These are phyloP conservation scores for Mycena venus DNA, from an alignment of 768 basidiomycete genomes.

Conservation along the genomic window DNA sequence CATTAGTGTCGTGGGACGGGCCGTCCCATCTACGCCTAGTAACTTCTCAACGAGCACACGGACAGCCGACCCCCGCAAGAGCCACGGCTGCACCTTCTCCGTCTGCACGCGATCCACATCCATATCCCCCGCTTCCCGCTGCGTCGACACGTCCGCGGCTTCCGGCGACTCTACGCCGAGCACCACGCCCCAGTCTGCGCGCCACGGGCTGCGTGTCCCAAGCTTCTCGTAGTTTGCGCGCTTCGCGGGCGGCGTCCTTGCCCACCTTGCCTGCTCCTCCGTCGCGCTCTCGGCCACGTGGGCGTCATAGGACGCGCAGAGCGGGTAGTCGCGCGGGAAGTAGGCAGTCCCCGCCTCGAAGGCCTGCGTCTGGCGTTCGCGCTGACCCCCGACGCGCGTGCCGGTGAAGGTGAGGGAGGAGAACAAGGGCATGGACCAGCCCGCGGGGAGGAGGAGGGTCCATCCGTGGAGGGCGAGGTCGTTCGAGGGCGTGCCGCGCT, in stretches of 20 bases:
- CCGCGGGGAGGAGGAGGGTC: constrained; percentile 87
- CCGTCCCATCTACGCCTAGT: constrained; percentile 50
- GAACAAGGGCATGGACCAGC: constrained; percentile 94
- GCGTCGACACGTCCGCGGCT: constrained; percentile 58
- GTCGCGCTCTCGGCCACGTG: constrained; percentile 63
- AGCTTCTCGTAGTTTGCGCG: constrained; percentile 77
- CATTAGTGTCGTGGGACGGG: constrained; percentile 56
- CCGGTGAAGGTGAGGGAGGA: constrained; percentile 86
- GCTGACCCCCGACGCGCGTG: constrained; percentile 87
- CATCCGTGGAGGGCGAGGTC: constrained; percentile 80
- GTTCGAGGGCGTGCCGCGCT: constrained; percentile 46
- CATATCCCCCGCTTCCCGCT: constrained; percentile 60
- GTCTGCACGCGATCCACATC: too few species aligned
- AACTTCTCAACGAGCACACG: constrained; percentile 58
- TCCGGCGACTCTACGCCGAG: constrained; percentile 60
- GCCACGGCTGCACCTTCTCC: constrained; percentile 65
- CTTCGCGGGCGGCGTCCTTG: constrained; percentile 89
- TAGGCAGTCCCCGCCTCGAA: constrained; percentile 83
- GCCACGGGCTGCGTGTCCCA: constrained; percentile 79
- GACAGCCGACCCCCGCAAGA: constrained; percentile 72
- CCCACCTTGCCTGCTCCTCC: constrained; percentile 76
- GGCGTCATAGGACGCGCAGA: constrained; percentile 63
- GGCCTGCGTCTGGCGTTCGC: constrained; percentile 83
- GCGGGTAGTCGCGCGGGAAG: constrained; percentile 89
- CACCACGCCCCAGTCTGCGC: constrained; percentile 80